Conservation (phyloP, 1,284 basidiomycete genomes). For the Pholiota adiposa region DNA sequence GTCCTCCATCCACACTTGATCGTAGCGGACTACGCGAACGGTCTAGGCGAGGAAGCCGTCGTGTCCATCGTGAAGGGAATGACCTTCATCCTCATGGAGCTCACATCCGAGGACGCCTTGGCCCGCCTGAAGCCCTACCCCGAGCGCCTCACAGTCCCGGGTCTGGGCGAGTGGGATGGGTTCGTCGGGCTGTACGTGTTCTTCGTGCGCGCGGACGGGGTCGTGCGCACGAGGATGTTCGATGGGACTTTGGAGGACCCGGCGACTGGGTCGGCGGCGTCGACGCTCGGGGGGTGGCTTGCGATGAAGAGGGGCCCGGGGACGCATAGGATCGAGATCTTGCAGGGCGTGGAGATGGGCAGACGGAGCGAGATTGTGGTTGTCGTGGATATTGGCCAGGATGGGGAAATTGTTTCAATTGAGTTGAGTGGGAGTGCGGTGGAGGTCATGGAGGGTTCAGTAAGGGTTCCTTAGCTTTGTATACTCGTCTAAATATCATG, state of each 20-base stretch:
- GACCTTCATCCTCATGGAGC: slow-evolving; percentile 45
- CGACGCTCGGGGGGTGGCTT: slow-evolving; percentile 44
- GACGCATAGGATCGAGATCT: slow-evolving; percentile 37
- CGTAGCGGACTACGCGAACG: slow-evolving; percentile 39
- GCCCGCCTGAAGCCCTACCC: slow-evolving; percentile 31
- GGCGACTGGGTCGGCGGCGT: slow-evolving; percentile 50
- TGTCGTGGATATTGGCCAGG: slow-evolving; percentile 35
- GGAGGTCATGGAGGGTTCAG: slow-evolving; percentile 35
- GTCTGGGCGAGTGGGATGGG: slow-evolving; percentile 42
- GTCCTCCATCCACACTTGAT: slow-evolving; percentile 31
- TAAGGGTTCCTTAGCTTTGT: not conserved
- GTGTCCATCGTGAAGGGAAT: slow-evolving; percentile 51
- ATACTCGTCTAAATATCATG: too few species aligned
- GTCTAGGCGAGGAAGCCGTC: slow-evolving; percentile 36
- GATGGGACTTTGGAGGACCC: slow-evolving; percentile 44
- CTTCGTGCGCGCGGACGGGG: slow-evolving; percentile 29
- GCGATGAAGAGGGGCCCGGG: slow-evolving; percentile 38
- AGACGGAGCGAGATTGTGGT: slow-evolving; percentile 45
- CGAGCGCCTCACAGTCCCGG: slow-evolving; percentile 25
- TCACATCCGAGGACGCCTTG: slow-evolving; percentile 42
- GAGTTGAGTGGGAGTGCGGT: slow-evolving; percentile 43
- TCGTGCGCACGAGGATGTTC: slow-evolving; percentile 45
- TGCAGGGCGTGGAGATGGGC: slow-evolving; percentile 51
- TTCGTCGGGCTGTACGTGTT: slow-evolving; percentile 43
- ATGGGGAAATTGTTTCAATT: slow-evolving; percentile 35